These are phyloP conservation scores for Setaria italica DNA, from an alignment of 202 grass and related monocot species.

Conservation along the genomic window DNA sequence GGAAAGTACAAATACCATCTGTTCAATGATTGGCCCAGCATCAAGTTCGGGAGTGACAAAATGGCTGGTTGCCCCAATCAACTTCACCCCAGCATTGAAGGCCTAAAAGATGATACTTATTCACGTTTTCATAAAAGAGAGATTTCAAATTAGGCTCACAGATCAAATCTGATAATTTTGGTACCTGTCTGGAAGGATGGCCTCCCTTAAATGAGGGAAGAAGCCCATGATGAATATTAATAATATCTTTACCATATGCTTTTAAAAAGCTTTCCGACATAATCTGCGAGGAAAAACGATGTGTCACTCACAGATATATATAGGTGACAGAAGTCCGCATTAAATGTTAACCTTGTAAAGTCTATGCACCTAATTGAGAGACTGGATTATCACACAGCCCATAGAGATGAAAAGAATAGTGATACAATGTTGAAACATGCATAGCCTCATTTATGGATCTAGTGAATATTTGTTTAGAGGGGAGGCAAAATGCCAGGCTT, in stretches of 20 bases:
- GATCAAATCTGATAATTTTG: constrained; percentile 15
- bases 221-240: constrained; percentile 98
- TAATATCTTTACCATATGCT: constrained; percentile 87
- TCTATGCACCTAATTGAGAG: neutral
- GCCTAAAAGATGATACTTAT: constrained; percentile 58
- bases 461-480: constrained; percentile 1
- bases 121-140: constrained; percentile 3
- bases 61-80: constrained; percentile 96
- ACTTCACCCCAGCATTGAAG: constrained; percentile 95
- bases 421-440: neutral
- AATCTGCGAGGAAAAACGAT: constrained; percentile 53
- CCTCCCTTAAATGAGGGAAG: constrained; percentile 97
- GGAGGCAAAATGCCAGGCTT: neutral
- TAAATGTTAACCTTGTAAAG: neutral
- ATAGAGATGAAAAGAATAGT: neutral
- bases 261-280: constrained; percentile 78
- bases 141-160: neutral
- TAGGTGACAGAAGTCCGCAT: neutral
- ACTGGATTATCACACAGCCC: neutral
- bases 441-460: neutral
- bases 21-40: constrained; percentile 95
- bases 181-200: constrained; percentile 82
- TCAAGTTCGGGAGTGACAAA: constrained; percentile 95
- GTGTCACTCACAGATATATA: constrained; percentile 7
- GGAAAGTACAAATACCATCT: constrained; percentile 69